Percentiles rank a stretch among this genome's conserved stretches.
Conservation (phyloP, 352 stramenopile species). For the Thraustochytrium sp. region DNA sequence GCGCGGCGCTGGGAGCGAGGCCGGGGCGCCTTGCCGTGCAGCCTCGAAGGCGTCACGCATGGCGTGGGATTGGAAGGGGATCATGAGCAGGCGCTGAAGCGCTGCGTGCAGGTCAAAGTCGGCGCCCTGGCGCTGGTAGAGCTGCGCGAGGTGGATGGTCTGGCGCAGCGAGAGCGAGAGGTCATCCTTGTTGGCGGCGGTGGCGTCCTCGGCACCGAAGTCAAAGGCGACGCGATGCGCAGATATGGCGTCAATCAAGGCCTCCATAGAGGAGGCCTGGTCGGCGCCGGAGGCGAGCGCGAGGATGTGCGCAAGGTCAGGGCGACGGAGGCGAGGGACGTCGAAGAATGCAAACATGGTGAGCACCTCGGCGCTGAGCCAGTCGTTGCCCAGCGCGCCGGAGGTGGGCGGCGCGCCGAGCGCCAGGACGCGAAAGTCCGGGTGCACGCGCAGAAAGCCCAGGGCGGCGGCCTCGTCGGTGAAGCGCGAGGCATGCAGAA, state of each 20-base stretch:
- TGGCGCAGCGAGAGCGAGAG: background rate
- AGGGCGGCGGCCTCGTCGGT: background rate
- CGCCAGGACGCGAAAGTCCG: constrained; percentile 3
- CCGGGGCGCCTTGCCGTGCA: background rate
- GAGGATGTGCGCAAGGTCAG: background rate
- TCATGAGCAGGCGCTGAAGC: background rate
- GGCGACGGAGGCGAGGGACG: background rate
- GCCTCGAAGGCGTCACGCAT: constrained; percentile 7
- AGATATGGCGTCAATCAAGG: background rate
- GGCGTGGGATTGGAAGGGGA: constrained; percentile 1
- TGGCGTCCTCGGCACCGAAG: background rate
- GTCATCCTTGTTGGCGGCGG: background rate
- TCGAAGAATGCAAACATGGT: constrained; percentile 40
- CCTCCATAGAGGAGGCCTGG: background rate
- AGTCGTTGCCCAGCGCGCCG: background rate
- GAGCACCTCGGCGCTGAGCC: constrained; percentile 33
- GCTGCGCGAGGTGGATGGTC: background rate
- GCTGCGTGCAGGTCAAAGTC: background rate
- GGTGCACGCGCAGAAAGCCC: background rate
- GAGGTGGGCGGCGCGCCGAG: background rate
- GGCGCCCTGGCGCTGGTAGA: background rate
- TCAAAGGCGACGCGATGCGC: background rate
- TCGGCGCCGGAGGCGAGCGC: background rate
- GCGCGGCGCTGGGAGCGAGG: background rate
- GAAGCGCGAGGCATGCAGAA: constrained; percentile 48